These are phyloP conservation scores for Aquanectria penicillioides DNA, from an alignment of 2,329 filamentous ascomycete species.

Conservation along the genomic window DNA sequence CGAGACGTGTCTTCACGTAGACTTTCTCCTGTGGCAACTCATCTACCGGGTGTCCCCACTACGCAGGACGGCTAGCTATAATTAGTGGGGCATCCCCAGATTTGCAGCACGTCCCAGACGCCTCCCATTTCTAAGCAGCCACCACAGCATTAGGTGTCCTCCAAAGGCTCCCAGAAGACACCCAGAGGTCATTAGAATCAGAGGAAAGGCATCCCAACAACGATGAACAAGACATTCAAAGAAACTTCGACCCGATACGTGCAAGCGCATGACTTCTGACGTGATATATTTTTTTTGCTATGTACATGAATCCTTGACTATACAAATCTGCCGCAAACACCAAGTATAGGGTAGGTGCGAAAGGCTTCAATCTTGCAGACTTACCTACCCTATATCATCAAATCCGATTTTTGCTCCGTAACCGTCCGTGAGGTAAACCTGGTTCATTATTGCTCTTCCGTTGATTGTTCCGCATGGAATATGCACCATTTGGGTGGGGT, in stretches of 20 bases:
- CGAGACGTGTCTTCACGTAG: slow-evolving; percentile 6
- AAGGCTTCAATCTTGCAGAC: neutral
- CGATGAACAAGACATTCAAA: too few relatives aligned
- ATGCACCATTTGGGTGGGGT: neutral
- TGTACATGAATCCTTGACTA: too few relatives aligned
- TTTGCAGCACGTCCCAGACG: slow-evolving; percentile 2
- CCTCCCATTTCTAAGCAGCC: slow-evolving; percentile 14
- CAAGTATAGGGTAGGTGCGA: slow-evolving; percentile 9
- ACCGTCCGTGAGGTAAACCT: too few relatives aligned
- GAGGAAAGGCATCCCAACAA: neutral
- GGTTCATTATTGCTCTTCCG: neutral
- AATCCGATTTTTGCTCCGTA: neutral
- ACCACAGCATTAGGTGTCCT: neutral
- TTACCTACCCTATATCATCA: neutral
- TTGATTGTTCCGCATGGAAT: neutral
- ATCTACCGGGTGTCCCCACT: slow-evolving; percentile 1
- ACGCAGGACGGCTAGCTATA: too few relatives aligned
- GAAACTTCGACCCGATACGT: too few relatives aligned
- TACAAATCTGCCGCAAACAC: slow-evolving; percentile 2
- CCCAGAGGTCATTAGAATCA: neutral
- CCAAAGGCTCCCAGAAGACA: neutral
- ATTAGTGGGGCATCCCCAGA: slow-evolving; percentile 17
- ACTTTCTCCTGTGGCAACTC: slow-evolving; percentile 9
- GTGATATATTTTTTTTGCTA: too few relatives aligned
- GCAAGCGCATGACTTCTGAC: too few relatives aligned